Evolutionary conservation across 1,284 basidiomycete species (phyloP), one percentile per base, ranked within the genome.

Genomic region (Ceratobasidium sp.): DNA sequence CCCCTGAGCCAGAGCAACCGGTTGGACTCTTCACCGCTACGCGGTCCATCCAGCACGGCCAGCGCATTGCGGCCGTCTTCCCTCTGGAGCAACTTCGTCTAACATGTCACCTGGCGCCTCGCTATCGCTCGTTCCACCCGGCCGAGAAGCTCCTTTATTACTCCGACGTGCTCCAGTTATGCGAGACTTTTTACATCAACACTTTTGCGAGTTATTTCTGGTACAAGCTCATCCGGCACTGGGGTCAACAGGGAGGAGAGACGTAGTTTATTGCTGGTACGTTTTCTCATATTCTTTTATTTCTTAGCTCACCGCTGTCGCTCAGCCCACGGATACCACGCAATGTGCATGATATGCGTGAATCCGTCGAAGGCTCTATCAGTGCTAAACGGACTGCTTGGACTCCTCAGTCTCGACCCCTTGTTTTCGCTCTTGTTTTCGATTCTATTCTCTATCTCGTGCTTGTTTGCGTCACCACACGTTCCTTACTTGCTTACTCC

Each of bases 121-220:
- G n/a, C 2, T 64, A 64, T 23, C 9, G 42, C n/a, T 3, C 10
- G 12, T 64, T 64, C 62, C 42, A 64, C 2, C 42, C 42, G 0
- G 42, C 33, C 9, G 0, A 9, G 9, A 2, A 15, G 17, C 10
- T 61, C 13, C 10, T 20, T 6, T n/a, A 33, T 7, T n/a, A 61
- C 38, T 61, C 38, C 33, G 40, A 70, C 23, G 10, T 59, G 3
- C 68, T 70, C 1, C 33, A 56, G 17, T 6, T 46, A 0, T 70
- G 54, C 54, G 3, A 46, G 9, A 70, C 23, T 3, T 70, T 70
- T 20, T 70, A 26, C 38, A 42, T 70, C 68, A 70, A 70, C 26
- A 44, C 42, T 1, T 70, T 70, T 28, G 33, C 68, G 0, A 26
- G 7, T 5, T 70, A 70, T 46, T 70, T 70, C 40, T 12, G 57